These are phyloP conservation scores for Suhomyces anneliseae DNA, from an alignment of 1,139 yeast species.

Conservation along the genomic window DNA sequence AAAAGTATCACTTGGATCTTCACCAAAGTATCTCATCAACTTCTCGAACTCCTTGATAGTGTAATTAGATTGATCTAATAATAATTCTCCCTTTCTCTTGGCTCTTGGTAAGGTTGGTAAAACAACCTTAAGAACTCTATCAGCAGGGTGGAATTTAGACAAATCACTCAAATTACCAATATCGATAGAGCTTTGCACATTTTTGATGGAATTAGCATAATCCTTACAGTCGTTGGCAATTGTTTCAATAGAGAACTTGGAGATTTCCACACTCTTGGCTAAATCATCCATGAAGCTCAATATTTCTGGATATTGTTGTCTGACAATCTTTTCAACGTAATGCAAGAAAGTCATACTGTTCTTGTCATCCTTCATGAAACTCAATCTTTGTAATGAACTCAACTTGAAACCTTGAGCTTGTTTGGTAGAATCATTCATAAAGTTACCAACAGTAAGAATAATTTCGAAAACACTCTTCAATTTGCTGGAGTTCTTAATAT, in stretches of 20 bases:
- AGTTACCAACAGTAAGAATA: constrained; percentile 79
- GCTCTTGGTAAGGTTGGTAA: constrained; percentile 69
- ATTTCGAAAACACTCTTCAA: constrained; percentile 70
- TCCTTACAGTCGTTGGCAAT: constrained; percentile 61
- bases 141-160: constrained; percentile 72
- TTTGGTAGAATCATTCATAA: constrained; percentile 76
- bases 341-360: constrained; percentile 78
- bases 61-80: constrained; percentile 61
- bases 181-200: constrained; percentile 71
- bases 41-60: constrained; percentile 69
- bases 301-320: constrained; percentile 68
- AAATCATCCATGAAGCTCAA: constrained; percentile 60
- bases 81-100: constrained; percentile 61
- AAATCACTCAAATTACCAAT: constrained; percentile 77
- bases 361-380: constrained; percentile 75
- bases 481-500: constrained; percentile 57
- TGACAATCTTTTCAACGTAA: constrained; percentile 71
- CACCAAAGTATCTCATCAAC: constrained; percentile 74
- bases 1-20: constrained; percentile 69
- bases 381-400: constrained; percentile 69
- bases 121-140: constrained; percentile 61
- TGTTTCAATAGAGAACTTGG: constrained; percentile 69
- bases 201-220: constrained; percentile 56
- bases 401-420: constrained; percentile 81
- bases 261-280: constrained; percentile 55